phyloP scores from a whole-genome alignment of 495 filamentous ascomycete genomes.

The Neurospora sp. region DNA sequence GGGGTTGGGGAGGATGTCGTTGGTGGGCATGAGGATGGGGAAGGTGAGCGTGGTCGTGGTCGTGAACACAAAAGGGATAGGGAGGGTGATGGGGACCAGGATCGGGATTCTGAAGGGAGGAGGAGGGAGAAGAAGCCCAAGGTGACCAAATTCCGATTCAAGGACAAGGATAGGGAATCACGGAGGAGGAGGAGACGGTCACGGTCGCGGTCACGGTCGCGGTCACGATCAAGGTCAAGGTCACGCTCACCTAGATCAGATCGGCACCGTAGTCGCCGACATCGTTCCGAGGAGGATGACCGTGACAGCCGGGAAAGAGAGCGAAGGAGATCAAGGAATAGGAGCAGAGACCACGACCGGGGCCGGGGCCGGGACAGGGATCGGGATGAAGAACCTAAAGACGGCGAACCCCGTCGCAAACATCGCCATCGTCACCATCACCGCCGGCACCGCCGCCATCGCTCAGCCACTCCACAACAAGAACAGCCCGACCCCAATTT shows the following conservation, averaged over 20 bases:
- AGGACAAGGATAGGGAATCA: slow-evolving; percentile 21
- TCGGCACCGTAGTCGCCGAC: slow-evolving; percentile 5
- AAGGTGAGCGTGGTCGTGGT: slow-evolving; percentile 5
- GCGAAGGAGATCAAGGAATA: background rate
- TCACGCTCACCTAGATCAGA: background rate
- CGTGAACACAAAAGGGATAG: background rate
- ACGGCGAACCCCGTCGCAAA: slow-evolving; percentile 1
- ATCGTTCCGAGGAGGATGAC: slow-evolving; percentile 28
- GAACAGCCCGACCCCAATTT: slow-evolving; percentile 17
- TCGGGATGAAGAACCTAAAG: background rate
- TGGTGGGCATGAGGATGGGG: slow-evolving; percentile 7
- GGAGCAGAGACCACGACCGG: background rate
- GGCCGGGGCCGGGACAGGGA: background rate
- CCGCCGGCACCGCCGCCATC: slow-evolving; percentile 12
- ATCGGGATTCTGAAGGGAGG: background rate
- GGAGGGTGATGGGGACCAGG: background rate
- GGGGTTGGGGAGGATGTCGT: background rate
- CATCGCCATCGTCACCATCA: slow-evolving; percentile 17
- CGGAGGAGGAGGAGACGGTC: slow-evolving; percentile 8
- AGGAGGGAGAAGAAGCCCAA: slow-evolving; percentile 6
- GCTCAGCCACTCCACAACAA: slow-evolving; percentile 22
- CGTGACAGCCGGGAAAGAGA: slow-evolving; percentile 5
- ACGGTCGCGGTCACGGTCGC: slow-evolving; percentile 3
- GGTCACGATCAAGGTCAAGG: slow-evolving; percentile 3
- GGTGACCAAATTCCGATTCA: slow-evolving; percentile 51